Evolutionary conservation across 257 asterid genomes (phyloP).

Genomic region (Jacaranda copaia): DNA sequence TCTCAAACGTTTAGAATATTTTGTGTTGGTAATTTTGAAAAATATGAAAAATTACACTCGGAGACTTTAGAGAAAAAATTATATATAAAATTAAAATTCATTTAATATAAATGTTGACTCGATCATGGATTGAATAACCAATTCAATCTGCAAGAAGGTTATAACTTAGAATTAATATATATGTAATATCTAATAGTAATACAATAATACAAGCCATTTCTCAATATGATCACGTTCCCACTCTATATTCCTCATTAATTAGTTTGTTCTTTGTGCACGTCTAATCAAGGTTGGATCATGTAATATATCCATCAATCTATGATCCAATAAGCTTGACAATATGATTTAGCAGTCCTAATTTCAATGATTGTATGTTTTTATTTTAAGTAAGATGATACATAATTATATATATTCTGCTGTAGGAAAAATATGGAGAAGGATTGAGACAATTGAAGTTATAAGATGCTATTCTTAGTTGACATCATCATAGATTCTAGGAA

Average conservation of each 20-base stretch:
- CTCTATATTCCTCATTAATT: not conserved
- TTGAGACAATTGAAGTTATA: slow-evolving; percentile 30
- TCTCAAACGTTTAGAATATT: too few relatives aligned
- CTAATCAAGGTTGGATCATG: not conserved
- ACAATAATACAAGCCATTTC: not conserved
- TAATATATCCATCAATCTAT: not conserved
- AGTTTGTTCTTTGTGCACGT: not conserved
- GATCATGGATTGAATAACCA: too few relatives aligned
- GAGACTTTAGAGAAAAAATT: too few relatives aligned
- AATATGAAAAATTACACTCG: too few relatives aligned
- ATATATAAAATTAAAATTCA: too few relatives aligned
- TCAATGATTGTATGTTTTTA: slow-evolving; percentile 19
- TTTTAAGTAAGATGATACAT: not conserved
- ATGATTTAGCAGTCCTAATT: slow-evolving; percentile 8
- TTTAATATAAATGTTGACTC: too few relatives aligned
- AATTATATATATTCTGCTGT: not conserved
- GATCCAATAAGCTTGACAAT: slow-evolving; percentile 2
- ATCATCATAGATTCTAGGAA: slow-evolving; percentile 34
- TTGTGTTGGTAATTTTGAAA: too few relatives aligned
- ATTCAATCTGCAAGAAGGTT: too few relatives aligned
- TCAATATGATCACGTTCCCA: not conserved
- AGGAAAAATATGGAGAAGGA: not conserved
- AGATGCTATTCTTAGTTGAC: slow-evolving; percentile 37
- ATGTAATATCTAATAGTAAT: too few relatives aligned
- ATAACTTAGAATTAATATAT: too few relatives aligned